Evolutionary conservation across 1,284 basidiomycete genomes (phyloP).

Genomic region (Apiotrichum laibachii): DNA sequence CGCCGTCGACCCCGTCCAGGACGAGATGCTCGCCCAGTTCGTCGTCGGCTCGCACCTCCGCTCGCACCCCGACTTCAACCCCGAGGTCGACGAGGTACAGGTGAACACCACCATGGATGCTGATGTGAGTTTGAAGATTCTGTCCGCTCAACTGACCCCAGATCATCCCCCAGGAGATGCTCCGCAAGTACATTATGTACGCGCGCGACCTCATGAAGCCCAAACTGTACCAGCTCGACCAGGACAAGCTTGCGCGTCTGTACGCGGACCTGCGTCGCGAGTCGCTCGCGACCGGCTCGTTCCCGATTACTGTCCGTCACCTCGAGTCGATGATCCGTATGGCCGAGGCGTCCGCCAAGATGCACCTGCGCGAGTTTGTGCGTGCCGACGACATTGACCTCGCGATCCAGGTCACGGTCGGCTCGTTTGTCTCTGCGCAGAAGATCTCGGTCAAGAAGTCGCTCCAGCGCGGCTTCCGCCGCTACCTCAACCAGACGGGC

Average conservation of each 20-base stretch:
- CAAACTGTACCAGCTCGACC: conserved; percentile 90
- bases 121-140: conserved; percentile 64
- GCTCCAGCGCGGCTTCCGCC: conserved; percentile 93
- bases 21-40: conserved; percentile 93
- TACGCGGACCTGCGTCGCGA: conserved; percentile 97
- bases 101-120: conserved; percentile 85
- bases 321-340: conserved; percentile 99
- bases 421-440: conserved; percentile 92
- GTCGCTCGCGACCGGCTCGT: conserved; percentile 92
- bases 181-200: conserved; percentile 99
- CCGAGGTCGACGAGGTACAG: conserved; percentile 77
- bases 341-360: conserved; percentile 97
- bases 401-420: conserved; percentile 91
- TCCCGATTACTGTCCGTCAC: conserved; percentile 96
- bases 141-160: conserved; percentile 43
- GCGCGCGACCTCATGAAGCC: conserved; percentile 88
- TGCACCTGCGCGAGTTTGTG: conserved; percentile 95
- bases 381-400: conserved; percentile 94
- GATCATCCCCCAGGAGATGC: conserved; percentile 93
- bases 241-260: conserved; percentile 89
- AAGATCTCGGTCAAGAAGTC: conserved; percentile 99
- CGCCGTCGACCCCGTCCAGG: conserved; percentile 91
- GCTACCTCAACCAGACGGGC: conserved; percentile 89
- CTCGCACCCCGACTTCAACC: conserved; percentile 89
- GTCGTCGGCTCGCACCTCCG: conserved; percentile 94